phyloP scores from a whole-genome alignment of 2,329 filamentous ascomycete genomes.

The Catunica adiposa region DNA sequence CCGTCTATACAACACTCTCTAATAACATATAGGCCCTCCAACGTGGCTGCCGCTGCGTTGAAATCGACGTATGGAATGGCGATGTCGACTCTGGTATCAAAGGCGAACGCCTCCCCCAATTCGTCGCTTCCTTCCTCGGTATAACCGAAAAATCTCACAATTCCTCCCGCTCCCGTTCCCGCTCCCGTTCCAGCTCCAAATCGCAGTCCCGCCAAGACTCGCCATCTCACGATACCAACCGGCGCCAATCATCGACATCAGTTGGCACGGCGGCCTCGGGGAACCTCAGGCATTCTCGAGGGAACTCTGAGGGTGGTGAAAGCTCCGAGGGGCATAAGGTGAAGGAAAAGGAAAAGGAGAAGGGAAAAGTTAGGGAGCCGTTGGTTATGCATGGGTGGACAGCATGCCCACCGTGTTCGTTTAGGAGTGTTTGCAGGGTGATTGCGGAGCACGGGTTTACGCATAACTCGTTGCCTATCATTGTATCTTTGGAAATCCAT shows the following conservation, averaged over 20 bases:
- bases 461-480: constrained; percentile 61
- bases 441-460: constrained; percentile 67
- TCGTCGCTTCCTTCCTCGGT: constrained; percentile 26
- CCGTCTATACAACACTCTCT: background rate
- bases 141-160: constrained; percentile 19
- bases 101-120: constrained; percentile 29
- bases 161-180: constrained; percentile 17
- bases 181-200: constrained; percentile 11
- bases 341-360: constrained; percentile 9
- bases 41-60: constrained; percentile 72
- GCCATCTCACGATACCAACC: constrained; percentile 3
- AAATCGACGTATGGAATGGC: constrained; percentile 91
- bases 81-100: constrained; percentile 32
- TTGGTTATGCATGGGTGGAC: constrained; percentile 73
- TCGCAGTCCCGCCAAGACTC: constrained; percentile 5
- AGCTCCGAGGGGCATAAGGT: background rate
- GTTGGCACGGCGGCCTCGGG: background rate
- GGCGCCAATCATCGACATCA: background rate
- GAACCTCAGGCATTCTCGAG: too few species aligned
- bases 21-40: constrained; percentile 41
- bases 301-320: background rate
- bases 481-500: constrained; percentile 87
- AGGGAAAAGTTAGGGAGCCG: constrained; percentile 38
- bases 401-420: constrained; percentile 68
- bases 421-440: constrained; percentile 69